Base-by-base conservation (phyloP, 306 rosid genomes). In the Vigna reflexopilosa region DNA sequence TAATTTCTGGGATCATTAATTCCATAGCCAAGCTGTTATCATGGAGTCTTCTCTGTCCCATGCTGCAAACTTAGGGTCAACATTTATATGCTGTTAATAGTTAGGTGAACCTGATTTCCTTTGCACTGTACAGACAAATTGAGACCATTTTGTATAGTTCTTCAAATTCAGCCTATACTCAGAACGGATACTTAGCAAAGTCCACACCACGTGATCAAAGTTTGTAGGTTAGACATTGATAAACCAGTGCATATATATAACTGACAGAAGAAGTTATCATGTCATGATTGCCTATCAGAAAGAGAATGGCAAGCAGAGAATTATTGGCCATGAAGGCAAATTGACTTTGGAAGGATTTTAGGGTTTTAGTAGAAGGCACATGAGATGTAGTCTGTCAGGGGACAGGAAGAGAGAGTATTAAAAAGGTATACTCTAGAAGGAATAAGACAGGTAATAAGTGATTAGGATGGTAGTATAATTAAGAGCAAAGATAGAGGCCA, bases 1-100 rank as follows among this genome's bases (percentile, higher is more conserved):
- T 56, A 20, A 73, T 73, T 22, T 42, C 38, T 15, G 44, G 67
- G 45, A 32, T 32, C 45, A 62, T 7, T 3, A 62, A 62, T 62
- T 62, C 44, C 47, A 22, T 9, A 57, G 67, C 55, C 56, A 73
- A 34, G 55, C 42, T 51, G 24, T 57, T 9, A 73, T 73, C 67
- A 42, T 42, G 14, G 68, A 57, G 66, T 73, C 67, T 36, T 38
- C 40, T 47, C 6, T 5, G 1, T 57, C 67, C 55, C 40, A 73
- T 40, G 40, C 22, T 62, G 12, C 1, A 3, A 62, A 32, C 14
- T 6, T 62, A 15, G 45, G 20, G 22, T 62, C 45, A 15, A 11
- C 44, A 14, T 30, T 32, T 1, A 6, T 15, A 62, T 22, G 45
- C 12, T 14, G 7, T 30, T 28, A 59, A 12, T 14, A 9, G 7